Evolutionary conservation across 257 asterid genomes (phyloP).

Genomic region (Solanum clarkiae): DNA sequence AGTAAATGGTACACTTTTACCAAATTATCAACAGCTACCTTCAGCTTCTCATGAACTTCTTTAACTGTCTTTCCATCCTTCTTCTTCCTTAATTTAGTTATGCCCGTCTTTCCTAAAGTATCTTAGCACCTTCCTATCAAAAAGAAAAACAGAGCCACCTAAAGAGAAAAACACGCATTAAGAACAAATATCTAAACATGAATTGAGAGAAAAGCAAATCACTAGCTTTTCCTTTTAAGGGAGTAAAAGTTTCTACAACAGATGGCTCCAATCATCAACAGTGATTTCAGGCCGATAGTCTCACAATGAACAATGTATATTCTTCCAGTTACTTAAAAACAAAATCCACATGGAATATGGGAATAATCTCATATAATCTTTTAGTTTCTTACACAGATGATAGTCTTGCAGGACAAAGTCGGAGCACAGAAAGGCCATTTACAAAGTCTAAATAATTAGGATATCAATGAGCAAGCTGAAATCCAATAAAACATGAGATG

Average conservation of each 20-base stretch:
- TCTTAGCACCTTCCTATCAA: too few relatives aligned
- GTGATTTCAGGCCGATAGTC: too few relatives aligned
- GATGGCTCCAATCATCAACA: too few relatives aligned
- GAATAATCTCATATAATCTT: neutral
- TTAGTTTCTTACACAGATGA: neutral
- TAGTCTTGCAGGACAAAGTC: neutral
- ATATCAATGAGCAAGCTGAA: neutral
- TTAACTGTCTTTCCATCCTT: constrained; percentile 91
- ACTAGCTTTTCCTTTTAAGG: too few relatives aligned
- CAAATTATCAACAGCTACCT: constrained; percentile 39
- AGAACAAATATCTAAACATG: too few relatives aligned
- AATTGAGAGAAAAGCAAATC: too few relatives aligned
- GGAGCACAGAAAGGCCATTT: neutral
- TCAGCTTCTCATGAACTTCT: constrained; percentile 97
- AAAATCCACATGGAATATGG: constrained; percentile 17
- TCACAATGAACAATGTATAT: too few relatives aligned
- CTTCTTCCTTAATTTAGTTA: constrained; percentile 39
- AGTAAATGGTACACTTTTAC: neutral
- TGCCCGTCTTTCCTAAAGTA: too few relatives aligned
- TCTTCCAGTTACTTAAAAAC: too few relatives aligned
- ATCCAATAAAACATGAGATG: neutral
- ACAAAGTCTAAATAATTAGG: neutral
- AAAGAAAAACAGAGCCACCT: too few relatives aligned
- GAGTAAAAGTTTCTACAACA: too few relatives aligned
- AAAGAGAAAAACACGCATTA: too few relatives aligned